phyloP scores from a whole-genome alignment of 2,329 filamentous ascomycete genomes.

The Neopestalotiopsis sp. region DNA sequence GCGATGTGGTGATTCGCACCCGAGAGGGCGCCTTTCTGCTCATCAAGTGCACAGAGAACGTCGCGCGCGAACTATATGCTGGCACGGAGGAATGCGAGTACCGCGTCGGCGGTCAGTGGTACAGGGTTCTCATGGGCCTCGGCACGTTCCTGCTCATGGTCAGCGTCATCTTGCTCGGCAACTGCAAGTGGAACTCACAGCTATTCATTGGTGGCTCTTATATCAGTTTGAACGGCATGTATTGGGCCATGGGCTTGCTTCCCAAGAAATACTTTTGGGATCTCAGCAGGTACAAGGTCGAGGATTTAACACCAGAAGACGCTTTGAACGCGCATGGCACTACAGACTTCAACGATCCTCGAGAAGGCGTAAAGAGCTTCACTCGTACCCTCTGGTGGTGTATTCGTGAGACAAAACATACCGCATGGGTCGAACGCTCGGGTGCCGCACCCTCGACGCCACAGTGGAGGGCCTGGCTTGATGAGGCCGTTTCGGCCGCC shows the following conservation, averaged over 20 bases:
- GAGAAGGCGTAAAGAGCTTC: slow-evolving; percentile 51
- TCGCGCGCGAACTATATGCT: slow-evolving; percentile 66
- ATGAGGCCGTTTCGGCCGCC: slow-evolving; percentile 50
- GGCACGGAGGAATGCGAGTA: slow-evolving; percentile 66
- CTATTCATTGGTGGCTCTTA: slow-evolving; percentile 62
- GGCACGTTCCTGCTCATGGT: slow-evolving; percentile 67
- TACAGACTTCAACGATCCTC: slow-evolving; percentile 35
- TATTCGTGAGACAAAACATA: slow-evolving; percentile 57
- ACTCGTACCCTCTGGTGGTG: slow-evolving; percentile 65
- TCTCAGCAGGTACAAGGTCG: slow-evolving; percentile 53
- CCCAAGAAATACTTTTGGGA: slow-evolving; percentile 60
- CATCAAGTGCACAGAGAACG: slow-evolving; percentile 61
- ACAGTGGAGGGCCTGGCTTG: slow-evolving; percentile 60
- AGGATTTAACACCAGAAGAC: slow-evolving; percentile 46
- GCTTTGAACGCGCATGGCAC: slow-evolving; percentile 39
- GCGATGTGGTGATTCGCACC: slow-evolving; percentile 67
- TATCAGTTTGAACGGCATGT: slow-evolving; percentile 62
- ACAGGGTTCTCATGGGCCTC: slow-evolving; percentile 59
- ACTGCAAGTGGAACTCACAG: slow-evolving; percentile 66
- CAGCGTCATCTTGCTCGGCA: slow-evolving; percentile 64
- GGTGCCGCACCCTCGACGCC: slow-evolving; percentile 56
- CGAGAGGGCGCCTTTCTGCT: slow-evolving; percentile 64
- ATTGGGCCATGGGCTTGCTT: slow-evolving; percentile 61
- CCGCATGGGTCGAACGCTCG: slow-evolving; percentile 57
- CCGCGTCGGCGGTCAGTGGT: slow-evolving; percentile 48